A percentile compares a stretch with the other conserved stretches of the same genome.
These are phyloP conservation scores for Ligustrum vulgare DNA, from an alignment of 257 asterid species.

Conservation along the genomic window DNA sequence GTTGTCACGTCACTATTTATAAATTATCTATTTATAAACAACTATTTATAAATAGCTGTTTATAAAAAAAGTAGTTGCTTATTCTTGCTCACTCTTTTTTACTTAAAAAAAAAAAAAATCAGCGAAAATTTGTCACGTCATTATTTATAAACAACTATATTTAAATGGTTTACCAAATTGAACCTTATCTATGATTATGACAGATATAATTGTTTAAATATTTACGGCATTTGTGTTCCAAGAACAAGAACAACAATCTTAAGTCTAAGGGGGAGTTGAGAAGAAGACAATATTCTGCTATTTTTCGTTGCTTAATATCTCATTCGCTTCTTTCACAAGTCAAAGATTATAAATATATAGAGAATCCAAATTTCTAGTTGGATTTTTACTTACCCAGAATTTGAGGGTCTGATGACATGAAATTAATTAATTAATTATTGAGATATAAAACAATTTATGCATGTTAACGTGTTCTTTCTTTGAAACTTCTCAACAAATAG, in stretches of 20 bases:
- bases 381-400: slow-evolving; percentile 34
- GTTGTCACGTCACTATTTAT: no score
- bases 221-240: slow-evolving; percentile 14
- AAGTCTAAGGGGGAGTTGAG: slow-evolving; percentile 28
- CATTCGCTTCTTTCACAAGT: slow-evolving; percentile 24
- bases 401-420: slow-evolving; percentile 16
- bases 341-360: background rate
- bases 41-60: no score
- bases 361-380: slow-evolving; percentile 20
- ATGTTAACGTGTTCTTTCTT: background rate
- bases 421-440: no score
- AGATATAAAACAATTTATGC: no score
- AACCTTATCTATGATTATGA: slow-evolving; percentile 5
- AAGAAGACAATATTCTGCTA: slow-evolving; percentile 1
- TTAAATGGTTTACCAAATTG: no score
- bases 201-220: background rate
- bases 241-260: slow-evolving; percentile 8
- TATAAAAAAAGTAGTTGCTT: no score
- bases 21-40: no score
- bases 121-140: no score
- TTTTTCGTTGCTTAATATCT: slow-evolving; percentile 22
- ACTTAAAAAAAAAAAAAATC: no score
- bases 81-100: no score
- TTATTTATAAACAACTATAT: no score
- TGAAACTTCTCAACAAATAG: slow-evolving; percentile 8